Evolutionary conservation across 345 rosid species (phyloP).

Genomic region (Citrus mangshanensis): DNA sequence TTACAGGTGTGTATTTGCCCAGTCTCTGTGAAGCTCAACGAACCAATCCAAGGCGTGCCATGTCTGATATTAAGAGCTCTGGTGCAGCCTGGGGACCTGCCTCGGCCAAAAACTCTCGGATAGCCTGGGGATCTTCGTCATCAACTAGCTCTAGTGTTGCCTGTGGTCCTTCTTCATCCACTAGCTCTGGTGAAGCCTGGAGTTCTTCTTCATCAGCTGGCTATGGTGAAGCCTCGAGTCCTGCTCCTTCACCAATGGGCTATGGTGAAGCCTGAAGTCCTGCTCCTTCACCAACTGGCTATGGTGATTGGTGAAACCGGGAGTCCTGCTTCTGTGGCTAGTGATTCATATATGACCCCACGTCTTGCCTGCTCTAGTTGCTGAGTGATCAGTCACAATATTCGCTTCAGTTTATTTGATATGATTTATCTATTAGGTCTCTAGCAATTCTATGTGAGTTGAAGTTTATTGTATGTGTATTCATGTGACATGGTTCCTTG

Average conservation of each 20-base stretch:
- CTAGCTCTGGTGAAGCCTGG: not conserved
- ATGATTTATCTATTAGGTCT: not conserved
- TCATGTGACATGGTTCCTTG: not conserved
- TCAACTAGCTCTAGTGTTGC: not conserved
- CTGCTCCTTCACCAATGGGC: not conserved
- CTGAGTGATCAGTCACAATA: not conserved
- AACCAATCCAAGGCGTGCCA: slow-evolving; percentile 9
- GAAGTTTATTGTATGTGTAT: not conserved
- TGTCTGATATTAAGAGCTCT: not conserved
- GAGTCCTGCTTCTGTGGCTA: not conserved
- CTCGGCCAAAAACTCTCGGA: not conserved
- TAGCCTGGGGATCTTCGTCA: not conserved
- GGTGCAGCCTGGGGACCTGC: not conserved
- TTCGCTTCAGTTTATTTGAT: not conserved
- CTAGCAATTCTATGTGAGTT: not conserved
- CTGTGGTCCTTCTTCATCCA: not conserved
- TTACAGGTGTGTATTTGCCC: slow-evolving; percentile 9
- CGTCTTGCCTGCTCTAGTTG: not conserved
- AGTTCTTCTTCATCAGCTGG: not conserved
- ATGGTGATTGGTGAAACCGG: not conserved
- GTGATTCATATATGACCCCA: not conserved
- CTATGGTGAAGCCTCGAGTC: not conserved
- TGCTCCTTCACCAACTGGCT: not conserved
- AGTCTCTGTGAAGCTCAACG: not conserved
- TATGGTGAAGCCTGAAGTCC: not conserved